Percentiles rank a stretch among this genome's conserved stretches.
phyloP scores from a whole-genome alignment of 2,329 filamentous ascomycete genomes.

The Colletotrichum spaethianum region DNA sequence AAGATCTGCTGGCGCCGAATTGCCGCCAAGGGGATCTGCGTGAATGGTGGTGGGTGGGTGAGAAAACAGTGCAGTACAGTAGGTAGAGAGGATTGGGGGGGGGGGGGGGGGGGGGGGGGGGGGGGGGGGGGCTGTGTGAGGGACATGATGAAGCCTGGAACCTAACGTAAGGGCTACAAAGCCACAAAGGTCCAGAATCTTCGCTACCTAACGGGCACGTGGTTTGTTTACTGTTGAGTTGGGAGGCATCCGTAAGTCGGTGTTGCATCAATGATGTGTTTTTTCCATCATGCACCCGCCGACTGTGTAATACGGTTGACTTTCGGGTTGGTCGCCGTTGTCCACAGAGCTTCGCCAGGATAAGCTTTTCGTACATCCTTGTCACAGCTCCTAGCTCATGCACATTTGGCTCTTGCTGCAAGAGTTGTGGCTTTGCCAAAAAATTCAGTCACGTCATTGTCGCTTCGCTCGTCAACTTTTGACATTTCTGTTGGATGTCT shows the following conservation, averaged over 20 bases:
- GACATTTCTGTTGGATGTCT: neutral
- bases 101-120: neutral
- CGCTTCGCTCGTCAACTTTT: too few relatives aligned
- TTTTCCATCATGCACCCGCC: neutral
- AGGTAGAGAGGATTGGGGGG: too few relatives aligned
- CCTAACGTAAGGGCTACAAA: too few relatives aligned
- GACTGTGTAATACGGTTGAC: neutral
- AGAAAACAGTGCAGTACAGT: too few relatives aligned
- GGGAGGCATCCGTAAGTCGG: neutral
- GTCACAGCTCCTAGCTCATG: neutral
- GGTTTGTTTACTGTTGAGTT: neutral
- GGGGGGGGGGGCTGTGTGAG: neutral
- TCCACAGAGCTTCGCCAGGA: neutral
- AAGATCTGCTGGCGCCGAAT: neutral
- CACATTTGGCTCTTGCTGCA: too few relatives aligned
- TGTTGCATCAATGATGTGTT: neutral
- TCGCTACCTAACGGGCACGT: neutral
- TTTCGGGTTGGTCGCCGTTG: neutral
- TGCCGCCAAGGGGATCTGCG: neutral
- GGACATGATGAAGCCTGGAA: neutral
- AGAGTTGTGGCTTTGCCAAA: too few relatives aligned
- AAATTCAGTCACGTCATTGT: too few relatives aligned
- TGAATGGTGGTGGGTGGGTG: too few relatives aligned
- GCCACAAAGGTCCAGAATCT: neutral
- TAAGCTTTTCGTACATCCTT: neutral